These are phyloP conservation scores for Larix kaempferi DNA, from an alignment of 75 land plant species.

Conservation along the genomic window DNA sequence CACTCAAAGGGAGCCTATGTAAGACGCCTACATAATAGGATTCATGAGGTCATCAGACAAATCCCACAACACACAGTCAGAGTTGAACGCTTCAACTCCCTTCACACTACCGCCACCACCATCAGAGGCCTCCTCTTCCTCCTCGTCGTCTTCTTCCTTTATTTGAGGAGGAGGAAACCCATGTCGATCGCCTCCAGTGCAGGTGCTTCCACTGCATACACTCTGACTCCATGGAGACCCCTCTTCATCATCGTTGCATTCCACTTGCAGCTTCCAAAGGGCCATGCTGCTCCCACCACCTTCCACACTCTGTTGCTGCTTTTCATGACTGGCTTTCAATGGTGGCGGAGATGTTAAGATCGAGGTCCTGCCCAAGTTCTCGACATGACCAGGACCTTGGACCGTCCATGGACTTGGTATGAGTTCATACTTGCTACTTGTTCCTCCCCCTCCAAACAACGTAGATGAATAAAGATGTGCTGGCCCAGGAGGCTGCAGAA, in stretches of 20 bases:
- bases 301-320: neutral
- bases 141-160: conserved; percentile 23
- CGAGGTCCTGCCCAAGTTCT: neutral
- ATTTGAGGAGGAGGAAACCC: conserved; percentile 12
- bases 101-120: conserved; percentile 8
- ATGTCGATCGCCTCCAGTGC: conserved; percentile 27
- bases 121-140: conserved; percentile 12
- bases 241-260: conserved; percentile 11
- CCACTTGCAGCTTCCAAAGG: conserved; percentile 5
- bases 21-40: neutral
- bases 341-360: neutral
- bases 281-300: neutral
- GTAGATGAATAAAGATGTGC: neutral
- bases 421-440: neutral
- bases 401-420: neutral
- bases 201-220: conserved; percentile 45
- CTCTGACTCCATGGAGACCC: conserved; percentile 58
- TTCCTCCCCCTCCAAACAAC: neutral
- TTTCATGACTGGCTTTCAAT: neutral
- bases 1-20: too few species aligned
- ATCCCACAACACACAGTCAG: conserved; percentile 64
- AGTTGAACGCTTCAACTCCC: conserved; percentile 16
- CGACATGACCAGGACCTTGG: neutral
- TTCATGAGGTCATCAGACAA: conserved; percentile 59
- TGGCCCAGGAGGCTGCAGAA: neutral